Conservation (phyloP, 2,329 filamentous ascomycete genomes). For the Paecilomyces niveus region DNA sequence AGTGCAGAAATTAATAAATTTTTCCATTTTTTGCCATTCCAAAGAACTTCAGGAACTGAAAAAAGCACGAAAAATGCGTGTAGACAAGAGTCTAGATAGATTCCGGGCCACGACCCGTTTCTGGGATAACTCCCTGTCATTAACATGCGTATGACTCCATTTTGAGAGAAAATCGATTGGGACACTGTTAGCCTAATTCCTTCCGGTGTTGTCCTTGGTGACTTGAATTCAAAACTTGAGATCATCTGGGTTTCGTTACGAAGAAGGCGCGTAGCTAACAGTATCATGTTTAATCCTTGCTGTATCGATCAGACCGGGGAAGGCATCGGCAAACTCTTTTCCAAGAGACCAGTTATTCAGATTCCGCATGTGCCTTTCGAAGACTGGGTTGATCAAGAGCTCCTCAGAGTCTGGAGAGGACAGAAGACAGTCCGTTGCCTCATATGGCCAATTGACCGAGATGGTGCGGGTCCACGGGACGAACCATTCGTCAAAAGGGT, state of each 20-base stretch:
- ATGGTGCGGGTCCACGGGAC: slow-evolving; percentile 72
- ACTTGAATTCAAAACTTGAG: not conserved
- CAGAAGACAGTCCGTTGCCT: slow-evolving; percentile 62
- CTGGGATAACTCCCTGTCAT: not conserved
- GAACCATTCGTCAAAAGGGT: slow-evolving; percentile 74
- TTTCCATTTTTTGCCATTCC: no score
- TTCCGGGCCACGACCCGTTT: not conserved
- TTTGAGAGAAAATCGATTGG: not conserved
- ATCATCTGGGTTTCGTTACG: not conserved
- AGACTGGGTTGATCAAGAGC: slow-evolving; percentile 76
- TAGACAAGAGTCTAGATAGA: not conserved
- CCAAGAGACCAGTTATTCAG: slow-evolving; percentile 79
- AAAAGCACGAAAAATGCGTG: no score
- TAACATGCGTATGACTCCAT: not conserved
- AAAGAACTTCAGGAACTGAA: no score
- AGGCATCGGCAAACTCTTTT: slow-evolving; percentile 57
- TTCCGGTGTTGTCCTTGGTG: not conserved
- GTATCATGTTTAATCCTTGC: slow-evolving; percentile 23
- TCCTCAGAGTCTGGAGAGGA: slow-evolving; percentile 49
- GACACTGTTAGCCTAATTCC: no score
- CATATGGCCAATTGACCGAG: slow-evolving; percentile 78
- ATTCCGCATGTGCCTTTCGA: slow-evolving; percentile 69
- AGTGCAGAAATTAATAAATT: no score
- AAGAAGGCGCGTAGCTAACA: not conserved
- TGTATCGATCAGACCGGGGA: slow-evolving; percentile 50